Percentiles rank a stretch among this genome's conserved stretches.
Evolutionary conservation across 116 monocot genomes (phyloP).

Genomic region (Cymodocea nodosa): DNA sequence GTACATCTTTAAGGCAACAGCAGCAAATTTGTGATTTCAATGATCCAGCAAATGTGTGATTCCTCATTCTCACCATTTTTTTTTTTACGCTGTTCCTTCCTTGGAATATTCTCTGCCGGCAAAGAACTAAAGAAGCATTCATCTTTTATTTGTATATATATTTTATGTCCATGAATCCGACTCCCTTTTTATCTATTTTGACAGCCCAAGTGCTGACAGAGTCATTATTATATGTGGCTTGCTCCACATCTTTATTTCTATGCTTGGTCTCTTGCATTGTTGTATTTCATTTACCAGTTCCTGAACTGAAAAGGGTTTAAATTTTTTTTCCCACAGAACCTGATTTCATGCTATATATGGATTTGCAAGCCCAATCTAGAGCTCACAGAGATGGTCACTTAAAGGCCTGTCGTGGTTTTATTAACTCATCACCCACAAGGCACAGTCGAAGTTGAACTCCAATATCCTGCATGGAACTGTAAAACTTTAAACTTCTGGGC

Average conservation of each 20-base stretch:
- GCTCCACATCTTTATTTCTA: background rate
- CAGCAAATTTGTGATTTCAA: conserved; percentile 44
- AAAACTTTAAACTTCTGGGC: conserved; percentile 25
- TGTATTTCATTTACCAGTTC: background rate
- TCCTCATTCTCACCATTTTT: too few relatives aligned
- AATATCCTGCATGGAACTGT: conserved; percentile 34
- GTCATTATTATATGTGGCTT: conserved; percentile 54
- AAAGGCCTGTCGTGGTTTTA: too few relatives aligned
- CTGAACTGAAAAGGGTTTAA: too few relatives aligned
- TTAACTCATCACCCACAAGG: too few relatives aligned
- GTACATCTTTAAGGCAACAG: conserved; percentile 24
- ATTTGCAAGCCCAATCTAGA: conserved; percentile 52
- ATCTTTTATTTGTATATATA: background rate
- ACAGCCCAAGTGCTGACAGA: conserved; percentile 47
- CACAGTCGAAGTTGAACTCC: conserved; percentile 30
- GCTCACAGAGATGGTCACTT: conserved; percentile 49
- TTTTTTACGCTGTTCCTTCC: background rate
- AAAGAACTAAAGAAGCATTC: too few relatives aligned
- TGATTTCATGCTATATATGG: conserved; percentile 53
- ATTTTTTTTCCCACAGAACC: conserved; percentile 27
- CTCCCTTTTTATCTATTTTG: background rate
- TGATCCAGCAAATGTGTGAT: conserved; percentile 15
- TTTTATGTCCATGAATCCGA: background rate
- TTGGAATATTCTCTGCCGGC: background rate
- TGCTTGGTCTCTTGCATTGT: background rate